A percentile compares a stretch with the other conserved stretches of the same genome.
phyloP scores from a whole-genome alignment of 1,139 yeast species.

The Zygosaccharomyces sapae region DNA sequence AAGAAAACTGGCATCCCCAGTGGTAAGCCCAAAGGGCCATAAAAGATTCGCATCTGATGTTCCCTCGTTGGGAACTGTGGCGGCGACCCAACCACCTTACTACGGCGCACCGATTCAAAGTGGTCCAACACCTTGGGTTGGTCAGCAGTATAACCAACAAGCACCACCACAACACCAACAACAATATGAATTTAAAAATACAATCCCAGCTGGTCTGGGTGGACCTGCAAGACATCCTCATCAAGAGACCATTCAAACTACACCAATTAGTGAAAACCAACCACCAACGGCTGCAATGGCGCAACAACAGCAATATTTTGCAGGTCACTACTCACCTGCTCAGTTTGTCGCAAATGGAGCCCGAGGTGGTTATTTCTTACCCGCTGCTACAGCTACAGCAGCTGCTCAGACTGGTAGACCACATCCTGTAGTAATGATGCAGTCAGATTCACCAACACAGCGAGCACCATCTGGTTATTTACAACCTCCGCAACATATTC shows the following conservation, averaged over 20 bases:
- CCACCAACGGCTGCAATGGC: not conserved
- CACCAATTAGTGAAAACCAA: slow-evolving; percentile 9
- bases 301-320: slow-evolving; percentile 1
- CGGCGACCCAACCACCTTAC: slow-evolving; percentile 6
- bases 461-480: slow-evolving; percentile 6
- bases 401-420: slow-evolving; percentile 7
- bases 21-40: slow-evolving; percentile 20
- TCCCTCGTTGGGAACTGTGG: slow-evolving; percentile 7
- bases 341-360: slow-evolving; percentile 4
- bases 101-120: slow-evolving; percentile 5
- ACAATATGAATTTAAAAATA: slow-evolving; percentile 8
- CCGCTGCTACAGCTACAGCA: slow-evolving; percentile 2
- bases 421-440: slow-evolving; percentile 9
- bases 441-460: slow-evolving; percentile 11
- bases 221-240: slow-evolving; percentile 8
- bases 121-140: slow-evolving; percentile 12
- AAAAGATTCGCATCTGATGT: slow-evolving; percentile 18
- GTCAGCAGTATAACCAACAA: slow-evolving; percentile 11
- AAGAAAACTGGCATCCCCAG: slow-evolving; percentile 16
- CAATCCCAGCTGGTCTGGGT: slow-evolving; percentile 17
- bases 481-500: slow-evolving; percentile 14
- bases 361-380: slow-evolving; percentile 4
- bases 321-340: slow-evolving; percentile 8
- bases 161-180: slow-evolving; percentile 5
- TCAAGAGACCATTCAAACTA: slow-evolving; percentile 5